Conservation (phyloP, 169 alveolate species). For the Eimeria zaria region DNA sequence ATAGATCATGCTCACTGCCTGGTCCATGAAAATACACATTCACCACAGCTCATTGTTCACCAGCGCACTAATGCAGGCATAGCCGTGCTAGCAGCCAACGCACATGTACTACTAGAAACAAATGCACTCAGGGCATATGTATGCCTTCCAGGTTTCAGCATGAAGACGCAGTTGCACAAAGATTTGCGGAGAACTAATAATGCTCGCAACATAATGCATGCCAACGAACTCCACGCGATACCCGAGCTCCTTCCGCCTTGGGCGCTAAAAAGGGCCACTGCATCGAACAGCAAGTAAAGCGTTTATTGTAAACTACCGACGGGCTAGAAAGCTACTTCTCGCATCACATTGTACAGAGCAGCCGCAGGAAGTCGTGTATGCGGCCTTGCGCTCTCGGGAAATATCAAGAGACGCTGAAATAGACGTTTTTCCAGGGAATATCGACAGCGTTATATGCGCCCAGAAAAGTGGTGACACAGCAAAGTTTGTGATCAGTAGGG, state of each 20-base stretch:
- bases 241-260: neutral
- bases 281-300: neutral
- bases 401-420: neutral
- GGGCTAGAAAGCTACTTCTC: neutral
- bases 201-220: neutral
- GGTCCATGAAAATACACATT: neutral
- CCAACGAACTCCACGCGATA: neutral
- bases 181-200: neutral
- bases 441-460: neutral
- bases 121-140: neutral
- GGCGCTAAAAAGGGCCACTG: neutral
- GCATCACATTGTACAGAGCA: neutral
- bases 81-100: neutral
- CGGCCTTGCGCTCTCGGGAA: neutral
- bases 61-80: neutral
- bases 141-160: no score
- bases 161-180: no score
- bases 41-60: neutral
- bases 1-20: neutral
- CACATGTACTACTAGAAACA: neutral
- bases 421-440: neutral
- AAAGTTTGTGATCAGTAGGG: neutral
- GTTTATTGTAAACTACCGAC: neutral
- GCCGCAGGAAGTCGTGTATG: neutral
- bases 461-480: neutral